Percentiles rank a stretch among this genome's conserved stretches.
Conservation (phyloP, 805 yeast genomes). For the Yamadazyma tumulicola region DNA sequence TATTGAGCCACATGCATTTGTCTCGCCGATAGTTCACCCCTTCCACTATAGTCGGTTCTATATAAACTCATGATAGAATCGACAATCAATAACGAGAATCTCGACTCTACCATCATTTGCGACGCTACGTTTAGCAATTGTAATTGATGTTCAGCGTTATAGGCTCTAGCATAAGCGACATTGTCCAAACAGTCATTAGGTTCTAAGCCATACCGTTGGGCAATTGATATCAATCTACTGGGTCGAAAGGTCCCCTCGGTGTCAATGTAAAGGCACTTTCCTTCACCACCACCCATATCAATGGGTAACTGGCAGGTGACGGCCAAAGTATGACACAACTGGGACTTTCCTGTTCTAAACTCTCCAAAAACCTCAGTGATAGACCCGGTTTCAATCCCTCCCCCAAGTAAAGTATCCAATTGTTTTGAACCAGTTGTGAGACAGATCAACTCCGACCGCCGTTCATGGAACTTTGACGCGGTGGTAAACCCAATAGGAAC, state of each 20-base stretch:
- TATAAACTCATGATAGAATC: slow-evolving; percentile 96
- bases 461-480: slow-evolving; percentile 87
- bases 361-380: slow-evolving; percentile 97
- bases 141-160: slow-evolving; percentile 93
- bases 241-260: slow-evolving; percentile 98
- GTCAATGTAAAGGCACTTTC: slow-evolving; percentile 92
- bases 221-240: slow-evolving; percentile 81
- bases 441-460: slow-evolving; percentile 87
- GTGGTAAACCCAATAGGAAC: slow-evolving; percentile 98
- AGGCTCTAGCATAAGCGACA: slow-evolving; percentile 96
- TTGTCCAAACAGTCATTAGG: slow-evolving; percentile 94
- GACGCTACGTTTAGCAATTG: slow-evolving; percentile 87
- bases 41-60: slow-evolving; percentile 90
- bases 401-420: slow-evolving; percentile 88
- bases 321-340: slow-evolving; percentile 92
- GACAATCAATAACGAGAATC: slow-evolving; percentile 87
- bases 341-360: slow-evolving; percentile 96
- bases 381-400: slow-evolving; percentile 96
- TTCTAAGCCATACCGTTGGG: slow-evolving; percentile 85
- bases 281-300: slow-evolving; percentile 98
- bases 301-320: slow-evolving; percentile 95
- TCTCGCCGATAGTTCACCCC: slow-evolving; percentile 94
- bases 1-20: slow-evolving; percentile 92
- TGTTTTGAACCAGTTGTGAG: slow-evolving; percentile 95
- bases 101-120: slow-evolving; percentile 90